Percentiles rank a stretch among this genome's conserved stretches.
phyloP scores from a whole-genome alignment of 495 filamentous ascomycete species.

The Letharia lupina region DNA sequence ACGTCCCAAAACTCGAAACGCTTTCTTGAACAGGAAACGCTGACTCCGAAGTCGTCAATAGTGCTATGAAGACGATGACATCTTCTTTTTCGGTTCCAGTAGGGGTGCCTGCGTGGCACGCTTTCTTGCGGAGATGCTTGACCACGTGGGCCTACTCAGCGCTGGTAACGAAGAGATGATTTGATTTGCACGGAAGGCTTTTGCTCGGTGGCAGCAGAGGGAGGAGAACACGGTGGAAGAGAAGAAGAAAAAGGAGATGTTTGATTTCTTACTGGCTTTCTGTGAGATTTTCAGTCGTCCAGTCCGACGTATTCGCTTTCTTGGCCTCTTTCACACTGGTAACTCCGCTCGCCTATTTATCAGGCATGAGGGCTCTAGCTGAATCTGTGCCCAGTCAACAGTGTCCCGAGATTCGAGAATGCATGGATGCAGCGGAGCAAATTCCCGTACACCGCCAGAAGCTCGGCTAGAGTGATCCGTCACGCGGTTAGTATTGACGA shows the following conservation, averaged over 20 bases:
- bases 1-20: neutral
- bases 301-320: slow-evolving; percentile 60
- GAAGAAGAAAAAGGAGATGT: slow-evolving; percentile 56
- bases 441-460: slow-evolving; percentile 75
- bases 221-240: slow-evolving; percentile 47
- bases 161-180: slow-evolving; percentile 86
- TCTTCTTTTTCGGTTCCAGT: slow-evolving; percentile 77
- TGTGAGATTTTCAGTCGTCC: slow-evolving; percentile 78
- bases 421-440: slow-evolving; percentile 80
- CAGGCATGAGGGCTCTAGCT: neutral
- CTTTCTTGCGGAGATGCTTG: slow-evolving; percentile 81
- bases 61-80: slow-evolving; percentile 75
- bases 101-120: slow-evolving; percentile 82
- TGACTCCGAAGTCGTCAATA: neutral
- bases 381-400: slow-evolving; percentile 54
- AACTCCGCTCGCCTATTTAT: neutral
- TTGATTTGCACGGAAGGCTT: slow-evolving; percentile 80
- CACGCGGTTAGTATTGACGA: slow-evolving; percentile 78
- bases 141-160: slow-evolving; percentile 69
- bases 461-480: slow-evolving; percentile 57
- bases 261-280: slow-evolving; percentile 72
- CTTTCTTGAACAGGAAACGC: neutral
- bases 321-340: slow-evolving; percentile 59
- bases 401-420: slow-evolving; percentile 71
- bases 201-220: slow-evolving; percentile 73